Evolutionary conservation across 2,329 filamentous ascomycete genomes (phyloP), one percentile per base, ranked within the genome.

Genomic region (Talaromyces pinophilus): DNA sequence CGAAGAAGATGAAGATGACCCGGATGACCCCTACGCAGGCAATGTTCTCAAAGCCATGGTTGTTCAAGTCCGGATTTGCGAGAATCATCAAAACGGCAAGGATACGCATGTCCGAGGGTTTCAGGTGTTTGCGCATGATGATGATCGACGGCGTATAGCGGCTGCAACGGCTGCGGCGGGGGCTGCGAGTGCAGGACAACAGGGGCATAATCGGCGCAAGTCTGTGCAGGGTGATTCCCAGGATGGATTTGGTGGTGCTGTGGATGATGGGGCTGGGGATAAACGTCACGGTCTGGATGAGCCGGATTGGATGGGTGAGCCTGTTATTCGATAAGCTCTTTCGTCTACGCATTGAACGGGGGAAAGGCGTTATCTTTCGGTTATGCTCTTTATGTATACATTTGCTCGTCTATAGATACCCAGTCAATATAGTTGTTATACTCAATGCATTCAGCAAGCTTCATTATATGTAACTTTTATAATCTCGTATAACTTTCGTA

Each of bases 31-130:
- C 57, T 84, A 83, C 59, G 88, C 88, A 73, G 90, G 86, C 48
- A 90, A 89, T 72, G 91, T 93, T 0, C 86, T 98, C 19, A 88
- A 93, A 67, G 93, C 92, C 17, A 97, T 94, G 81, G 87, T 98
- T 35, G 85, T 99, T 33, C 93, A 98, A 78, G 89, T 98, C 74
- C 89, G 91, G 71, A 90, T 99, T 59, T 86, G 94, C 62, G 95
- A 98, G 81, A 99, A 99, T 75, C 95, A 99, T 77, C 95, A 99
- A 80, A 99, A 99, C 77, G 95, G 95, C 70, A 99, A 99, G 78
- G 95, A 99, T 77, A 99, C 95, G n/a, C 95, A 99, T 82, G 86
- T 99, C 28, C 86, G 95, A 17, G 94, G 93, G 1, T 86, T 99
- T 77, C 96, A 97, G 81, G 90, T 98, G 10, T 99, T 89, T 73